These are phyloP conservation scores for Diophrys sp. DNA, from an alignment of 73 alveolate genomes.

Conservation along the genomic window DNA sequence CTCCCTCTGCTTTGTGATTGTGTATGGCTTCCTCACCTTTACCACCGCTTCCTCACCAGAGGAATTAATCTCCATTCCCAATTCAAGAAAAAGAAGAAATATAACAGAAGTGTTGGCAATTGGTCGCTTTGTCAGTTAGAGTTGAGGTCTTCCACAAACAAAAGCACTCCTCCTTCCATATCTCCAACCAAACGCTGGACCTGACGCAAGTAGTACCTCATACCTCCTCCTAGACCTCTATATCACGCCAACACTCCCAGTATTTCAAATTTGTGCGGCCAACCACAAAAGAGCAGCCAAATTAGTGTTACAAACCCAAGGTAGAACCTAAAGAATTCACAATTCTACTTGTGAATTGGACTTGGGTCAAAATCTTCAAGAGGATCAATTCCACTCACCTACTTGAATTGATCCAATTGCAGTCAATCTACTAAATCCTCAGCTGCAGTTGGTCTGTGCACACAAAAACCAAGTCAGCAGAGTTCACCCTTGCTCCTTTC, in stretches of 20 bases:
- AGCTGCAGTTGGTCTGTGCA: too few relatives aligned
- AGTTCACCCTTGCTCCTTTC: too few relatives aligned
- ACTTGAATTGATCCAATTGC: too few relatives aligned
- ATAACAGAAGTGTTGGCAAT: slow-evolving; percentile 4
- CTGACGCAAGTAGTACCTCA: slow-evolving; percentile 5
- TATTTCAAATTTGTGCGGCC: slow-evolving; percentile 5
- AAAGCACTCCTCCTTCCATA: slow-evolving; percentile 6
- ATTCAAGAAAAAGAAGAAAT: slow-evolving; percentile 2
- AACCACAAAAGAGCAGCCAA: slow-evolving; percentile 6
- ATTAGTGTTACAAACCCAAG: too few relatives aligned
- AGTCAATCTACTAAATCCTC: too few relatives aligned
- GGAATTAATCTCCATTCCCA: slow-evolving; percentile 5
- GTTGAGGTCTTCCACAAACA: slow-evolving; percentile 6
- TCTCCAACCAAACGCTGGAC: slow-evolving; percentile 8
- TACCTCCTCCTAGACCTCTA: slow-evolving; percentile 7
- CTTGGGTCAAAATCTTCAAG: too few relatives aligned
- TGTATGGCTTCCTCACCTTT: slow-evolving; percentile 2
- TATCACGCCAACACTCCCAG: slow-evolving; percentile 8
- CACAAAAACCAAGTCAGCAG: too few relatives aligned
- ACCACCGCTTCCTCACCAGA: slow-evolving; percentile 9
- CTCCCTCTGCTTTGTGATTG: slow-evolving; percentile 11
- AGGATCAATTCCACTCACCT: too few relatives aligned
- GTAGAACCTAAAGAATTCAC: too few relatives aligned
- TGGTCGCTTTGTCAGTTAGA: slow-evolving; percentile 6
- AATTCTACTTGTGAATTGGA: too few relatives aligned